phyloP scores from a whole-genome alignment of 345 rosid genomes.

The Camelina hispida region DNA sequence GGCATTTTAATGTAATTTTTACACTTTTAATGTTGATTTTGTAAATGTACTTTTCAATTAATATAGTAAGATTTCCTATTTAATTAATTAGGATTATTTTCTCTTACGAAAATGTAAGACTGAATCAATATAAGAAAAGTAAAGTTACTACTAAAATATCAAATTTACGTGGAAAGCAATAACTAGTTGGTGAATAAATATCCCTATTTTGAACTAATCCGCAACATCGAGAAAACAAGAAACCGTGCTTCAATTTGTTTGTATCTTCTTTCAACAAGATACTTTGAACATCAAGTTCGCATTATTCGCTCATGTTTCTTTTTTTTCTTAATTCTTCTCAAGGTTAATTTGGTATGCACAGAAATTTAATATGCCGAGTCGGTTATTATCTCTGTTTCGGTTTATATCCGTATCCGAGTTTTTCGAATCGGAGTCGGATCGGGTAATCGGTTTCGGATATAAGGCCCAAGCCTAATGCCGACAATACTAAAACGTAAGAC shows the following conservation, averaged over 20 bases:
- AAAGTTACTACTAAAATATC: not conserved
- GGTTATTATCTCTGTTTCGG: no score
- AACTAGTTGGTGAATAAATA: slow-evolving; percentile 2
- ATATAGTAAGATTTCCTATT: no score
- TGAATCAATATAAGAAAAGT: slow-evolving; percentile 15
- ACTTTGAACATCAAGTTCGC: not conserved
- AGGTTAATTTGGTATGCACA: not conserved
- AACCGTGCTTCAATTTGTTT: not conserved
- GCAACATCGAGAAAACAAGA: not conserved
- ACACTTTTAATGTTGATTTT: no score
- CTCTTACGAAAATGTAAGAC: not conserved
- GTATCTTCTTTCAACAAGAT: not conserved
- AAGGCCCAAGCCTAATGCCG: no score
- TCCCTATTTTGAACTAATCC: not conserved
- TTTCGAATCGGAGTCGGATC: no score
- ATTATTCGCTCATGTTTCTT: not conserved
- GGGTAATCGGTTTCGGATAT: no score
- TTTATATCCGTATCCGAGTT: no score
- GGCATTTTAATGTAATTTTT: no score
- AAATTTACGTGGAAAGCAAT: slow-evolving; percentile 8
- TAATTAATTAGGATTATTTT: not conserved
- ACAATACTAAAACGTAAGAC: not conserved
- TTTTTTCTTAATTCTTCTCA: not conserved
- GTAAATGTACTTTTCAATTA: no score
- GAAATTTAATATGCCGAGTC: not conserved